Conservation (phyloP, 2,329 filamentous ascomycete genomes). For the Xylaria sp. region DNA sequence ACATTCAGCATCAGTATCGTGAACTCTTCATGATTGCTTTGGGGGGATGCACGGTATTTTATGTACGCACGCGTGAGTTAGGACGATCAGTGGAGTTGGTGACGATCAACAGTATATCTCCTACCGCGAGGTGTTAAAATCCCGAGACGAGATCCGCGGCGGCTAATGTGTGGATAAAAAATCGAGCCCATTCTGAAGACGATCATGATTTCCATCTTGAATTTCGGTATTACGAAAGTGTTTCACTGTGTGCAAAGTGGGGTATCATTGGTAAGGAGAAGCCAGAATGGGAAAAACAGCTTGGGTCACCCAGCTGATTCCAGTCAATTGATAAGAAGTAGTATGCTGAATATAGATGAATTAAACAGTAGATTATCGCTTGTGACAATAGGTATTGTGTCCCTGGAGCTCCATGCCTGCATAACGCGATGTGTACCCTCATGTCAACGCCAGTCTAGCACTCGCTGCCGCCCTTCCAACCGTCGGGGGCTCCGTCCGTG, state of each 20-base stretch:
- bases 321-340: not conserved
- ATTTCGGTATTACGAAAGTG: slow-evolving; percentile 1
- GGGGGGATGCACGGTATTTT: slow-evolving; percentile 7
- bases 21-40: not conserved
- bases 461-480: slow-evolving; percentile 8
- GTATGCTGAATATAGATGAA: slow-evolving; percentile 12
- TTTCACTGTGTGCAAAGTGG: not conserved
- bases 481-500: slow-evolving; percentile 3
- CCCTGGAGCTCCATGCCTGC: slow-evolving; percentile 4
- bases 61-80: not conserved
- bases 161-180: slow-evolving; percentile 19
- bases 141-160: slow-evolving; percentile 20
- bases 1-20: too few relatives aligned
- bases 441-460: slow-evolving; percentile 23
- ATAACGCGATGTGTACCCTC: slow-evolving; percentile 9
- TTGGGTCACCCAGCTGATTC: not conserved
- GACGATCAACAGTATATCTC: slow-evolving; percentile 10
- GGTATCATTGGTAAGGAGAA: not conserved
- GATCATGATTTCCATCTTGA: slow-evolving; percentile 15
- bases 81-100: slow-evolving; percentile 11
- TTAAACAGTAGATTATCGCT: slow-evolving; percentile 26
- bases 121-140: not conserved
- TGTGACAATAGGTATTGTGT: slow-evolving; percentile 6
- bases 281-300: not conserved
- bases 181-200: slow-evolving; percentile 6